Base-by-base conservation (phyloP, 176 grass and related monocot genomes). In the sorghum (Sorghum bicolor) region DNA sequence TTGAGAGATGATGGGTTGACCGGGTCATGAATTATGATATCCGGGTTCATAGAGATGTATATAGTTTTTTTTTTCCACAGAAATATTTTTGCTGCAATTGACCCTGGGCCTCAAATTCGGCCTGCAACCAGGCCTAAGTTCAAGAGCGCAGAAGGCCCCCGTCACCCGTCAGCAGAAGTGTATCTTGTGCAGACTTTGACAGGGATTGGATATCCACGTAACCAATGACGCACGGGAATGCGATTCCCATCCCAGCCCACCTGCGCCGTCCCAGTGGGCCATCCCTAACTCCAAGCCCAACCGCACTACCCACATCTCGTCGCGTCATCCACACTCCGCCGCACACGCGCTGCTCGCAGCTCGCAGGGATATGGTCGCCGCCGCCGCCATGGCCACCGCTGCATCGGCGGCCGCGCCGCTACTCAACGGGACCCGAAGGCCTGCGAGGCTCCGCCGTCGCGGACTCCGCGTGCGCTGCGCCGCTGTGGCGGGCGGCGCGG, bases 251-350 rank as follows among this genome's bases (percentile, higher is more conserved):
- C 57, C 26, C 47, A 74, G 48, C 47, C 75, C 86, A 84, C 9
- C 72, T 53, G 5, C 26, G 6, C 16, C n/a, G 1, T 41, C 71
- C 64, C 32, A 15, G 64, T 77, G 72, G 83, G 64, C 78, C 78
- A 53, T 41, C 50, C 40, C 22, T 7, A 73, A 13, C 5, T 44
- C 34, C 71, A 60, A 65, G 64, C 19, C 3, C 68, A 19, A 74
- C 60, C 37, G 32, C 77, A 20, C 24, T 33, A 34, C 77, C 77
- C 83, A 10, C 64, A 72, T 77, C 83, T 64, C 72, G 15, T 53
- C 41, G 34, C 66, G 44, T 85, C 77, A 85, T 85, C 88, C 73
- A 78, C 74, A 78, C 74, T 78, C 58, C 66, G 30, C 58, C 73
- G 30, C 64, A 39, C 41, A n/a, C 63, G 83, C 76, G 20, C 52